phyloP scores from a whole-genome alignment of 345 rosid genomes.

The Lepidium africanum region DNA sequence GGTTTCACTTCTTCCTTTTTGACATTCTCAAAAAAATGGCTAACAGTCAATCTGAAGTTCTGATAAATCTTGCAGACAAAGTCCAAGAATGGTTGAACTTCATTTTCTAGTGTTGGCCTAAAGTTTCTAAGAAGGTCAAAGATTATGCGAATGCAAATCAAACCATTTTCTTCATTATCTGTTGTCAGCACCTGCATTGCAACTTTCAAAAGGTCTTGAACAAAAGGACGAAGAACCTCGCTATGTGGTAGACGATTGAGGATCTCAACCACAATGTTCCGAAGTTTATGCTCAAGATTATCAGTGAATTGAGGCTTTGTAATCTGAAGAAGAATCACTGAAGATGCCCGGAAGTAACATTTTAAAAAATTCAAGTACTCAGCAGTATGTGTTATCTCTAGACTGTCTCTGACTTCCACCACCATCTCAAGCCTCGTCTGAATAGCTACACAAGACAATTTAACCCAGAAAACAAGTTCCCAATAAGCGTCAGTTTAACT shows the following conservation, averaged over 20 bases:
- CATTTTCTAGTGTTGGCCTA: conserved; percentile 80
- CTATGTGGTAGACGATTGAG: conserved; percentile 92
- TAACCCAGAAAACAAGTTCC: conserved; percentile 4
- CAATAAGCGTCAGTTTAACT: neutral
- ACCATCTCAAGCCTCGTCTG: conserved; percentile 75
- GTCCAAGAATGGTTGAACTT: conserved; percentile 91
- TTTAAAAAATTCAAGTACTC: conserved; percentile 88
- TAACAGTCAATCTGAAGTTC: conserved; percentile 73
- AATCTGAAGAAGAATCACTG: conserved; percentile 58
- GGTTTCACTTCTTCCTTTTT: conserved; percentile 42
- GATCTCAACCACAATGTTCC: conserved; percentile 82
- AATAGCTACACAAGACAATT: conserved; percentile 43
- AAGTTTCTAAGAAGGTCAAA: conserved; percentile 90
- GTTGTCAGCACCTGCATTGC: conserved; percentile 97
- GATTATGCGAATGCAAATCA: conserved; percentile 85
- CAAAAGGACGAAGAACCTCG: conserved; percentile 97
- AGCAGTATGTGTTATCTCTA: conserved; percentile 90
- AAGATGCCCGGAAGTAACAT: conserved; percentile 85
- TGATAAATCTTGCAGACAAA: conserved; percentile 91
- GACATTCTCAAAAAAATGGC: conserved; percentile 75
- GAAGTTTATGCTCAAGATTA: conserved; percentile 80
- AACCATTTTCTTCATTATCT: conserved; percentile 94
- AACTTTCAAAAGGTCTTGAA: conserved; percentile 89
- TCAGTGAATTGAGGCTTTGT: conserved; percentile 84
- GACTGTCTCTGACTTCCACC: conserved; percentile 85